Evolutionary conservation across 2,329 filamentous ascomycete genomes (phyloP), one percentile per base, ranked within the genome.

Genomic region (Xylariales sp.): DNA sequence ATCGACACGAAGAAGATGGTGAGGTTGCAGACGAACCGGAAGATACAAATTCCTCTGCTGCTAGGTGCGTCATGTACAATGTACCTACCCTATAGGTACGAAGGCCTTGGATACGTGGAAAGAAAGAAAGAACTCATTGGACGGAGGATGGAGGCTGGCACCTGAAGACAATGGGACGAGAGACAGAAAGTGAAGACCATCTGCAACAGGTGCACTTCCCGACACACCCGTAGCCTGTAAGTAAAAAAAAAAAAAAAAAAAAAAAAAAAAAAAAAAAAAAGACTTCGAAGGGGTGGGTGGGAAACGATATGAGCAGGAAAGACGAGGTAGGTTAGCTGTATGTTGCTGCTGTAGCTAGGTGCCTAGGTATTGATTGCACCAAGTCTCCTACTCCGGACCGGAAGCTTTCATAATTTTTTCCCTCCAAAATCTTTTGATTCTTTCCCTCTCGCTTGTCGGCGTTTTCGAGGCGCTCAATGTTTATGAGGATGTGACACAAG

Each of bases 1-100:
- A 77, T 75, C 75, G 75, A 74, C 73, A 73, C 64, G 57, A 71
- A 73, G 59, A 70, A 67, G 67, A 73, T 52, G 70, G 59, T 48
- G 64, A 69, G 18, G 56, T 67, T 41, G 61, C 65, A 62, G 69
- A 63, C 50, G 36, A 63, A 39, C 52, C 62, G 62, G 60, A 55
- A 58, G 62, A 62, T 50, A 54, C 23, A 52, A 55, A 34, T n/a
- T 36, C n/a, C 59, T 48, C 58, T 23, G 46, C 48, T 46, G 62
- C 41, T 41, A 45, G 68, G 59, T 65, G 48, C 59, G 62, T 66
- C 60, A 62, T 66, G 52, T 52, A 49, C 46, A 54, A 58, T 39
- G 61, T 64, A 64, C 48, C 46, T 65, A 49, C 55, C 53, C 53
- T 54, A 58, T 48, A 39, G 68, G 48, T 28, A 67, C 62, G 52